Evolutionary conservation across 441 rosid genomes (phyloP).

Genomic region (Croton laevigatus): DNA sequence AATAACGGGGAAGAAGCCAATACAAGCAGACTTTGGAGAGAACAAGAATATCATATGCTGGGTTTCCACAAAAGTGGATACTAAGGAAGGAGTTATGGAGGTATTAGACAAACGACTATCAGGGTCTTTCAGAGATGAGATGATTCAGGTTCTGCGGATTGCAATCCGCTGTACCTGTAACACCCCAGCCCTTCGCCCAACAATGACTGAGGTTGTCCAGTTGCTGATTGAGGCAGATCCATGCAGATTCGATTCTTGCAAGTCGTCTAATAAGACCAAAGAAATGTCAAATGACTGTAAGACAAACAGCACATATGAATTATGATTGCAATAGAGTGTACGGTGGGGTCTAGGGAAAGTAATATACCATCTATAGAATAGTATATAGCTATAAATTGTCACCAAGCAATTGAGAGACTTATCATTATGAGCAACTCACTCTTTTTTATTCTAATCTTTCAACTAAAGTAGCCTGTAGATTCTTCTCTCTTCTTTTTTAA

Average conservation of each 20-base stretch:
- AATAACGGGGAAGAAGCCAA: constrained; percentile 81
- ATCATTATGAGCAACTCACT: constrained; percentile 22
- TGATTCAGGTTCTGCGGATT: constrained; percentile 67
- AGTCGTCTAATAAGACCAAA: constrained; percentile 49
- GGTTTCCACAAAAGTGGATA: constrained; percentile 71
- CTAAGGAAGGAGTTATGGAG: constrained; percentile 70
- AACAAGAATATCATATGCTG: constrained; percentile 77
- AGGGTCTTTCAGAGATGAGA: constrained; percentile 58
- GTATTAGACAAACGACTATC: constrained; percentile 73
- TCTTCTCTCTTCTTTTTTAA: constrained; percentile 7
- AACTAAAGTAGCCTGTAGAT: constrained; percentile 34
- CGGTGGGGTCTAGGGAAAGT: constrained; percentile 25
- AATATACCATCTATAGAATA: constrained; percentile 24
- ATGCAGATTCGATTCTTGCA: constrained; percentile 45
- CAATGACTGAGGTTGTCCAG: constrained; percentile 88
- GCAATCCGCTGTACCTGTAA: constrained; percentile 73
- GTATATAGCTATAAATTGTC: constrained; percentile 14
- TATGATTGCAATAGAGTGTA: constrained; percentile 21
- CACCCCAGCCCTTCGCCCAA: constrained; percentile 67
- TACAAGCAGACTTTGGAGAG: constrained; percentile 74
- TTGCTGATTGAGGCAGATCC: constrained; percentile 70
- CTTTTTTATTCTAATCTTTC: constrained; percentile 5
- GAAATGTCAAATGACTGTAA: constrained; percentile 42
- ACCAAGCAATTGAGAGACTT: constrained; percentile 23
- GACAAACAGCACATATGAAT: constrained; percentile 41